Base-by-base conservation (phyloP, 2,329 filamentous ascomycete genomes). In the Fusarium sp. region DNA sequence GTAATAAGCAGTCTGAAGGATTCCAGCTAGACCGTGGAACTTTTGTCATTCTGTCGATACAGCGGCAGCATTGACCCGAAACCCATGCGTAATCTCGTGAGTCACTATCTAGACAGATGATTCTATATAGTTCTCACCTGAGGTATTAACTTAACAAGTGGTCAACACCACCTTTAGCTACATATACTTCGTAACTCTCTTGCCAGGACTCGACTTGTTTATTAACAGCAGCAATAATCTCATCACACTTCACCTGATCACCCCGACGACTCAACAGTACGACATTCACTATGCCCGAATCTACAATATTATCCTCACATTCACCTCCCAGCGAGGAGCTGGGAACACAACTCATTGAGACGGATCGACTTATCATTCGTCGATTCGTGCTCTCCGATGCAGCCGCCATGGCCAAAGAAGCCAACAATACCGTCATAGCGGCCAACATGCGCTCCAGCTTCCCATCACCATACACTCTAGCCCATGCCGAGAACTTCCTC, bases 391-490 rank as follows among this genome's bases (percentile, higher is more conserved):
- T 54, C 6, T 69, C 72, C 2, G 83, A 85, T 61, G 78, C 77
- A 5, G 58, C 69, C 5, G 58, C 70, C 19, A 44, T 79, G 31
- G 65, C 76, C 5, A 51, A 50, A 4, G 74, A 71, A 1, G 79
- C 73, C 52, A 76, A 83, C 71, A 73, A 79, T 57, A 68, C 70
- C 9, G 60, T 75, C 19, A 70, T 85, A 4, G 64, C 72, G 1
- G 58, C 51, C 10, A 75, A 72, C 64, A 75, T 85, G 75, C 77
- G 78, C 53, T 72, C 81, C 65, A 61, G 71, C 36, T 84, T 83
- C 53, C 80, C 81, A 3, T 67, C 62, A 9, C 83, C 83, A 0
- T 84, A 84, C 70, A 78, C 74, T 0, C 62, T 77, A 8, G 70
- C 73, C 7, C 70, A 77, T 44, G 79, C 80, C 2, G 62, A 77